phyloP scores from a whole-genome alignment of 306 rosid species.

The Begonia fuchsioides region DNA sequence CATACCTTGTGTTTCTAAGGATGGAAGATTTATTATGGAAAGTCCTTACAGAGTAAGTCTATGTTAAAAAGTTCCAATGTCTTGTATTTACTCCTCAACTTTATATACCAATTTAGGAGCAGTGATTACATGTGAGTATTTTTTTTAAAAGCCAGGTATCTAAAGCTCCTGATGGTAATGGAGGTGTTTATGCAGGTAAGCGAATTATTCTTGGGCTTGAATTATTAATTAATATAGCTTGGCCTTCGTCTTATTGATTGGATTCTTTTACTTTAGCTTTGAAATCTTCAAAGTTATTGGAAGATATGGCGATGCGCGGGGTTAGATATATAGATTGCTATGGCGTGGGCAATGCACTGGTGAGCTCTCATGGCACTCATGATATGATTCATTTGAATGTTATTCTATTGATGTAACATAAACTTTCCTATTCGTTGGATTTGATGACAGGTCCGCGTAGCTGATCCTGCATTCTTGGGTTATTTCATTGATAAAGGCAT shows the following conservation, averaged over 20 bases:
- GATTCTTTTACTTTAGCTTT: constrained; percentile 46
- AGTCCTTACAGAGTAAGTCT: constrained; percentile 58
- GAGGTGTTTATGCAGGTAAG: constrained; percentile 88
- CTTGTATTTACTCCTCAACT: too few species aligned
- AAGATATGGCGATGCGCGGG: constrained; percentile 86
- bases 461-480: constrained; percentile 91
- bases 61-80: too few species aligned
- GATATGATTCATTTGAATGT: constrained; percentile 1
- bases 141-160: constrained; percentile 66
- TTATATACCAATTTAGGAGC: too few species aligned
- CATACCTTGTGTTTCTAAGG: constrained; percentile 88
- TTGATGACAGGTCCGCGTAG: constrained; percentile 79
- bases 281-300: constrained; percentile 58
- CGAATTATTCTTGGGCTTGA: constrained; percentile 7
- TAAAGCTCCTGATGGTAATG: constrained; percentile 96
- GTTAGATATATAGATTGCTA: constrained; percentile 88
- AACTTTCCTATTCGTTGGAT: constrained; percentile 1
- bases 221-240: constrained; percentile 2
- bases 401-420: background rate
- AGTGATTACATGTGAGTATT: too few species aligned
- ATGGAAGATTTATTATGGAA: constrained; percentile 91
- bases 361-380: constrained; percentile 20
- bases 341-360: constrained; percentile 95
- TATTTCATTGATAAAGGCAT: constrained; percentile 94
- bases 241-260: background rate